Conservation (phyloP, 2,329 filamentous ascomycete species). For the Diaporthe sp. region DNA sequence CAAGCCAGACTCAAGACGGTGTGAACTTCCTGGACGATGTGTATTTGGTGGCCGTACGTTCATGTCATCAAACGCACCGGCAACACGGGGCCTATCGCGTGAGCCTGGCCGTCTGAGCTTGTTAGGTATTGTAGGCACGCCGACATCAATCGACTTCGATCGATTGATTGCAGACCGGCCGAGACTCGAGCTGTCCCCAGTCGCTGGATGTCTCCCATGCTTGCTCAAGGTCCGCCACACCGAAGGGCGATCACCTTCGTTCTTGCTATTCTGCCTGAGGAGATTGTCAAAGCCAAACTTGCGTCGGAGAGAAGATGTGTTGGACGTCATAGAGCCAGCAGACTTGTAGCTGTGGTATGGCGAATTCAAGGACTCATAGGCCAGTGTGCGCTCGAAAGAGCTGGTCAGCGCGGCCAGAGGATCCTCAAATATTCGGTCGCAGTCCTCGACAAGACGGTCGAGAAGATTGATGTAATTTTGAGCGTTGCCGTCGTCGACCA, state of each 20-base stretch:
- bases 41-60: conserved; percentile 45
- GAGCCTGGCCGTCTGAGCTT: conserved; percentile 67
- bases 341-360: conserved; percentile 71
- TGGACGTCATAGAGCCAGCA: conserved; percentile 84
- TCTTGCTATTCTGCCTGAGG: conserved; percentile 84
- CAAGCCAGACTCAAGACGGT: conserved; percentile 56
- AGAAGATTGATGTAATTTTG: conserved; percentile 90
- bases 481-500: conserved; percentile 83
- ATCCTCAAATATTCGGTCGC: conserved; percentile 88
- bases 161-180: conserved; percentile 77
- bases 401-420: conserved; percentile 54
- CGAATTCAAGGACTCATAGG: conserved; percentile 72
- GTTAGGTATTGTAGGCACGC: conserved; percentile 62
- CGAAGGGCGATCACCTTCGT: conserved; percentile 78
- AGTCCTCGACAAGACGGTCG: conserved; percentile 90
- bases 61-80: conserved; percentile 73
- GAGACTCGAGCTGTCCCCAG: conserved; percentile 73
- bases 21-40: conserved; percentile 69
- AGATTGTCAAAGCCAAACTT: conserved; percentile 86
- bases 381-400: conserved; percentile 57
- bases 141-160: conserved; percentile 84
- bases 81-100: conserved; percentile 72
- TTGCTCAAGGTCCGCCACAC: conserved; percentile 93
- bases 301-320: conserved; percentile 86
- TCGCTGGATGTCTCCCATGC: conserved; percentile 72